Base-by-base conservation (phyloP, 495 filamentous ascomycete species). In the Podospora sp. region DNA sequence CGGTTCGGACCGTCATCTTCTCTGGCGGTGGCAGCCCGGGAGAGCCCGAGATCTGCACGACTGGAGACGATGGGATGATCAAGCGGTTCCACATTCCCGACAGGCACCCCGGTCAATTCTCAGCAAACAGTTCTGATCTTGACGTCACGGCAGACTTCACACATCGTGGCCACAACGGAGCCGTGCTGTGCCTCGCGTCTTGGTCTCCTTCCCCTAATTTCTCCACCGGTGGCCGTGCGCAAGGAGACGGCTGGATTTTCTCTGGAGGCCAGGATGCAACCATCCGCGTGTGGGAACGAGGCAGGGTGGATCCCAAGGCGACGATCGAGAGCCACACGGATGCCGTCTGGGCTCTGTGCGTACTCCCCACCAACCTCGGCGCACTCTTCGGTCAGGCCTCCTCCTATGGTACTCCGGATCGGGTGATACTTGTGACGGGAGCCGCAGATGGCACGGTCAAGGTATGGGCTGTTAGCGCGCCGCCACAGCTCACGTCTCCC, bases 81-180 rank as follows among this genome's bases (percentile, higher is more conserved):
- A 99, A 98, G 76, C 88, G 95, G 65, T 99, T 96, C 91, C 94
- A 96, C 68, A 92, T 98, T 35, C 94, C 94, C 62, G 89, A 90
- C 24, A 78, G 75, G 51, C 85, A 87, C 69, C 80, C 81, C 0
- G 83, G 86, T 25, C 76, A 86, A 51, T 84, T 86, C 40, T 79
- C 74, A 27, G 79, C 81, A 11, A 79, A 75, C 62, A 72, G 77
- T 29, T 91, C 86, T 51, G 94, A 97, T 75, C 84, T 97, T 60
- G 95, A 99, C 77, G 93, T 99, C 25, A 86, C 86, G 24, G 92
- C 91, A 68, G 94, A 97, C 77, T 97, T 97, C 69, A 97, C 95
- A 8, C 95, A 99, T 72, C 87, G 95, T 57, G 95, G 95, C 25
- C 95, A 99, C 74, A 87, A 86, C 22, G 94, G 95, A 11, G 86